Conservation (phyloP, 164 flowering plant species). For the Taxillus chinensis region DNA sequence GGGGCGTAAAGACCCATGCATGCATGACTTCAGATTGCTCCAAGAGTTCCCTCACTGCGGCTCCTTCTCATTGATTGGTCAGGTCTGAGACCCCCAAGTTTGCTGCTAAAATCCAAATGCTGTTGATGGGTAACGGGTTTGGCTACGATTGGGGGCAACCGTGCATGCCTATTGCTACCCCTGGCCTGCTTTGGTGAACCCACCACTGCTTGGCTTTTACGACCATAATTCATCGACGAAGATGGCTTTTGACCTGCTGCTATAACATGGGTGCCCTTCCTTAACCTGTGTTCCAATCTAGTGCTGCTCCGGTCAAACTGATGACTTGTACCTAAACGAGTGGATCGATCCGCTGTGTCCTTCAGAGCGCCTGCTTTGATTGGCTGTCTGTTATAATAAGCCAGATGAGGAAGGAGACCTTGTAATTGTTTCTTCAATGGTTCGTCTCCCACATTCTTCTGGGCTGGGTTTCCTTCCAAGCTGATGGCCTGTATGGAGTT, state of each 20-base stretch:
- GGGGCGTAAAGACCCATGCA: no score
- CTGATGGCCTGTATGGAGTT: slow-evolving; percentile 76
- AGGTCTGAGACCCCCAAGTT: slow-evolving; percentile 18
- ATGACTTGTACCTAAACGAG: slow-evolving; percentile 43
- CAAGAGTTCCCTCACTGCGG: slow-evolving; percentile 66
- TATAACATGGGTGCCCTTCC: slow-evolving; percentile 40
- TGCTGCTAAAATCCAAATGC: slow-evolving; percentile 27
- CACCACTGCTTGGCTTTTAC: slow-evolving; percentile 26
- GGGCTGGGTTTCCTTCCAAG: slow-evolving; percentile 96
- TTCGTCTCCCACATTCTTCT: slow-evolving; percentile 87
- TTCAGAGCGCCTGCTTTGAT: slow-evolving; percentile 50
- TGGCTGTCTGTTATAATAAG: slow-evolving; percentile 66
- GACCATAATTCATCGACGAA: slow-evolving; percentile 34
- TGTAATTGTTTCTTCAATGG: slow-evolving; percentile 71
- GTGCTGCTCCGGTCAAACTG: slow-evolving; percentile 42
- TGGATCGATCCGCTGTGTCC: slow-evolving; percentile 56
- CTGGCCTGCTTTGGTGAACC: slow-evolving; percentile 33
- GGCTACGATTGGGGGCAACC: slow-evolving; percentile 37
- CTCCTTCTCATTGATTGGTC: slow-evolving; percentile 48
- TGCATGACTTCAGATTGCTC: slow-evolving; percentile 21
- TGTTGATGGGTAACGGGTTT: slow-evolving; percentile 25
- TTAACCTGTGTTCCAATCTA: slow-evolving; percentile 49
- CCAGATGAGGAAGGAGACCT: slow-evolving; percentile 68
- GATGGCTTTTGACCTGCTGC: slow-evolving; percentile 23
- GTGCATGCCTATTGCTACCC: slow-evolving; percentile 26